Base-by-base conservation (phyloP, 257 asterid genomes). In the Eustoma russellianum region DNA sequence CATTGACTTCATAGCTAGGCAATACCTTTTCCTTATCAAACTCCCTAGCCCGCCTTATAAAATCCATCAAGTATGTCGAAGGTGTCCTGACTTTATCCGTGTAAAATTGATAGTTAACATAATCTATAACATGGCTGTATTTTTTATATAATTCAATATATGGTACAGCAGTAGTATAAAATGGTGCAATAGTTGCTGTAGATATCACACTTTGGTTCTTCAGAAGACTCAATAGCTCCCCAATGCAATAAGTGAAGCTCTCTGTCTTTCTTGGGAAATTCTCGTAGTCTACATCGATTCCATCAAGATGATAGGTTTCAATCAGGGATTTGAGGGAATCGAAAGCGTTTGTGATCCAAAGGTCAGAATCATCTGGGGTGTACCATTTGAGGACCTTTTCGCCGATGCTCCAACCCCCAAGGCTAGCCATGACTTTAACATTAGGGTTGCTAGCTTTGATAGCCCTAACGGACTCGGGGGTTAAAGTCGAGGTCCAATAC, bases 271-370 rank as follows among this genome's bases (percentile, higher is more conserved):
- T 61, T 6, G 82, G 80, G 57, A 82, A 82, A 5, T 57, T 56
- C 56, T 85, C 88, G 56, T 85, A 79, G 74, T 85, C 95, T 17
- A 85, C 46, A 66, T 85, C 94, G 56, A 82, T 61, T 6, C 94
- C 94, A 33, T 85, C 92, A 1, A 85, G 82, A 55, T 75, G 63
- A 55, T 73, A 85, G 1, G 62, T 71, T 33, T 58, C 47, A 56
- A 82, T 4, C 2, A 85, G 64, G 52, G 83, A 28, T 62, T 75
- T 57, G 28, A 85, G 73, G 2, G 94, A 85, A 2, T 74, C 43
- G 51, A 65, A 77, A 1, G 94, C 92, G 50, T 82, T 85, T n/a
- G 77, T 60, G 30, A 82, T 67, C 94, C 88, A 85, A 4, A 55
- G 70, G 43, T 71, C 41, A 15, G 35, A 10, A 61, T 77, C 56